Conservation (phyloP, 768 basidiomycete species). For the Rickenella mellea region DNA sequence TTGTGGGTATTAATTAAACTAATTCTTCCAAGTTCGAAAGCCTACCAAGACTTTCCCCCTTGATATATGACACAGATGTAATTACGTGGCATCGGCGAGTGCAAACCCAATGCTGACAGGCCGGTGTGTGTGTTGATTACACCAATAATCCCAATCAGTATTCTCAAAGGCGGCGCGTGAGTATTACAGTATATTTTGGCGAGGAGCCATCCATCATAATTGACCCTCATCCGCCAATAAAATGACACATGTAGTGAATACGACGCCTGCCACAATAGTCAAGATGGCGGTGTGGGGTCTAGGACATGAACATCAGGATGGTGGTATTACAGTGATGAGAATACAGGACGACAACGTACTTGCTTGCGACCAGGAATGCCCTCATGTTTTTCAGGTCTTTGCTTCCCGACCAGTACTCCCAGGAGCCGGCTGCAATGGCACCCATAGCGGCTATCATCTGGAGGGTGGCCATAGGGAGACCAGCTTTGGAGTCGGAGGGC, state of each 20-base stretch:
- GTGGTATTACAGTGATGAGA: not conserved
- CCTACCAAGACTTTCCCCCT: no score
- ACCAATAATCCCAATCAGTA: no score
- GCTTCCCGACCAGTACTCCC: slow-evolving; percentile 57
- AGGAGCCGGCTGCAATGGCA: slow-evolving; percentile 46
- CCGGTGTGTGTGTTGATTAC: no score
- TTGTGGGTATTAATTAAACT: no score
- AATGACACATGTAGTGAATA: slow-evolving; percentile 43
- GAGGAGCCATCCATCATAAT: not conserved
- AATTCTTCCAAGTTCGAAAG: no score
- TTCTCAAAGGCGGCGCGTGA: no score
- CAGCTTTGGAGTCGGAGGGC: slow-evolving; percentile 16
- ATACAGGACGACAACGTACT: slow-evolving; percentile 31
- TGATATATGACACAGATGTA: no score
- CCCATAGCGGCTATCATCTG: slow-evolving; percentile 44
- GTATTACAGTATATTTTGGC: no score
- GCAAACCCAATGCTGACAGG: no score
- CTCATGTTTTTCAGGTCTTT: slow-evolving; percentile 46
- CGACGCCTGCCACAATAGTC: slow-evolving; percentile 33
- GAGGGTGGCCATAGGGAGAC: slow-evolving; percentile 41
- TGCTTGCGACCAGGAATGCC: slow-evolving; percentile 50
- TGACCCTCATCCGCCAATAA: slow-evolving; percentile 28
- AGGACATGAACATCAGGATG: slow-evolving; percentile 1
- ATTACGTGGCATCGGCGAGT: no score
- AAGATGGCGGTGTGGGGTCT: slow-evolving; percentile 48